These are phyloP conservation scores for Oropetium thomaeum DNA, from an alignment of 176 grass and related monocot species.

Conservation along the genomic window DNA sequence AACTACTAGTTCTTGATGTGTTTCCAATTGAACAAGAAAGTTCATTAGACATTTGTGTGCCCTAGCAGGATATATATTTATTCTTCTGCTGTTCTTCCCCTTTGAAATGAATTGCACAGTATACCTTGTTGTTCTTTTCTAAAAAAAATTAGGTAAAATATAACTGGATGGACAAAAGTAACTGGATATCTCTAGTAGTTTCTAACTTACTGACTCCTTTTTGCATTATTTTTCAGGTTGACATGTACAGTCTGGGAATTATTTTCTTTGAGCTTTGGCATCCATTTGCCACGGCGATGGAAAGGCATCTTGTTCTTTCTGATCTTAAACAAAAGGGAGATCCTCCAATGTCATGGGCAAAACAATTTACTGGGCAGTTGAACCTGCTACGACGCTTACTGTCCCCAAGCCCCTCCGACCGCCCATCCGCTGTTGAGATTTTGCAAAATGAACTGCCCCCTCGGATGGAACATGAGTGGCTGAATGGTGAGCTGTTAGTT, in stretches of 20 bases:
- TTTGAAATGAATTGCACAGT: not conserved
- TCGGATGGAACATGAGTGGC: constrained; percentile 93
- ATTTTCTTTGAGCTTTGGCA: constrained; percentile 99
- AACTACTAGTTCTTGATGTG: not conserved
- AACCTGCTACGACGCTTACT: constrained; percentile 60
- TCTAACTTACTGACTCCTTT: not conserved
- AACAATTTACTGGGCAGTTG: constrained; percentile 61
- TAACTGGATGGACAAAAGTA: not conserved
- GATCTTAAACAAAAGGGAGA: constrained; percentile 86
- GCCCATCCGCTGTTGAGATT: constrained; percentile 88
- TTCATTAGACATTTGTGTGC: not conserved
- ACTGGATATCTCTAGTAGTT: not conserved
- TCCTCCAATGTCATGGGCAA: constrained; percentile 62
- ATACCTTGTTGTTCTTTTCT: not conserved
- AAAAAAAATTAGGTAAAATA: constrained; percentile 4
- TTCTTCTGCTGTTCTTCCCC: not conserved
- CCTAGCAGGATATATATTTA: not conserved
- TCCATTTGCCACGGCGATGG: constrained; percentile 93
- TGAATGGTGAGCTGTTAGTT: constrained; percentile 69
- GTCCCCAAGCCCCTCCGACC: constrained; percentile 71
- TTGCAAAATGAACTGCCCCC: constrained; percentile 90
- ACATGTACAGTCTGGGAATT: constrained; percentile 96
- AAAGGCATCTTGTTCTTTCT: constrained; percentile 88
- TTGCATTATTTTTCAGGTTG: constrained; percentile 57
- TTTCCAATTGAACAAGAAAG: not conserved